Base-by-base conservation (phyloP, 495 filamentous ascomycete species). In the Podospora pseudocomata region DNA sequence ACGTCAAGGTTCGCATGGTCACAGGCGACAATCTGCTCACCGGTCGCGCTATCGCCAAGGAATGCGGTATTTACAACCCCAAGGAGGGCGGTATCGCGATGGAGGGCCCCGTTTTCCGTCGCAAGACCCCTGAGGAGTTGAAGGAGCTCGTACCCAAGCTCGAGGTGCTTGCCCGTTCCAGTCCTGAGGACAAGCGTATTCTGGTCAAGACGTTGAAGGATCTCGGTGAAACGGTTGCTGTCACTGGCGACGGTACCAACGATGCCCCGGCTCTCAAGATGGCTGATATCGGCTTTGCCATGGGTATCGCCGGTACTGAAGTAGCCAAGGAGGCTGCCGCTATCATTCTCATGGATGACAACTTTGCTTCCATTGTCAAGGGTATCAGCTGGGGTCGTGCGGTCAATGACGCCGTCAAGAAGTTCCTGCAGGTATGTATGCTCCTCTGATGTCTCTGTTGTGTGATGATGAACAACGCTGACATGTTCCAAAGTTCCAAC, bases 221-320 rank as follows among this genome's bases (percentile, higher is more conserved):
- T 19, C 84, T 91, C 27, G 91, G 89, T 7, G 90, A 93, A 69
- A 92, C 89, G 3, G 91, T 94, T 54, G 91, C 91, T 60, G 91
- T 94, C 0, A 96, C 92, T 4, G 92, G 92, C 53, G 92, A 96
- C 73, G 92, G 92, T 18, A 96, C 92, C 49, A 96, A 96, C 71
- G 92, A 96, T 78, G 92, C 91, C 1, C 92, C 92, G 13, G 92
- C 92, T 61, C 83, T 96, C 68, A 92, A 91, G 73, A 89, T 89
- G 71, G 92, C 92, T 18, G 92, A 96, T 79, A 91, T 96, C 39
- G 92, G 92, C n/a, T 96, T 96, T 77, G 93, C 92, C 66, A 96
- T 96, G 92, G 92, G 92, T 53, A 93, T 95, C 74, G 87, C 91
- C 23, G 92, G 92, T 55, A 96, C 92, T 1, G 92, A 95, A 73